Conservation (phyloP, 805 yeast genomes). For the Myxozyma sirexii region DNA sequence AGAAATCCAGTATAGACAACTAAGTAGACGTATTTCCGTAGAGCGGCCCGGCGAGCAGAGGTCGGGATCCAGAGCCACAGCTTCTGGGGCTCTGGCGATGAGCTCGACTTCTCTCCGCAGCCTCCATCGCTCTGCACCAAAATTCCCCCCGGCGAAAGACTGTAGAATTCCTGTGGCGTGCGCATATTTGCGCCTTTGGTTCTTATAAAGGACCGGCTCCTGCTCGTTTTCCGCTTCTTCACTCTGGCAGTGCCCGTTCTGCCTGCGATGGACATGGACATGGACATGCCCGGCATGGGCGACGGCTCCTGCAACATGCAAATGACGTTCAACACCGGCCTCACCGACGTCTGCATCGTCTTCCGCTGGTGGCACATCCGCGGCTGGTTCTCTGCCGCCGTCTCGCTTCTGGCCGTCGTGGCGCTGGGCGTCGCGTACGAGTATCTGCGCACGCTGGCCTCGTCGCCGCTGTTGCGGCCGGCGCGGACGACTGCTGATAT, state of each 20-base stretch:
- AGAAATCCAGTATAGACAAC: no score
- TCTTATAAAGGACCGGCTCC: neutral
- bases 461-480: neutral
- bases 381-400: slow-evolving; percentile 52
- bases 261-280: neutral
- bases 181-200: slow-evolving; percentile 3
- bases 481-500: neutral
- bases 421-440: slow-evolving; percentile 62
- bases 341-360: slow-evolving; percentile 69
- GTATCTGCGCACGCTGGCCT: slow-evolving; percentile 45
- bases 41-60: no score
- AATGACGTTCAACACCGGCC: slow-evolving; percentile 80
- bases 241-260: neutral
- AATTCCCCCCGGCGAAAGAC: neutral
- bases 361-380: slow-evolving; percentile 80
- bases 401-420: slow-evolving; percentile 55
- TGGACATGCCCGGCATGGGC: slow-evolving; percentile 4
- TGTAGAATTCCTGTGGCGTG: no score
- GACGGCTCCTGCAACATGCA: slow-evolving; percentile 18
- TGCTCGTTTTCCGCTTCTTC: neutral
- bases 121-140: neutral
- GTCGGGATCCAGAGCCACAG: neutral
- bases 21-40: no score
- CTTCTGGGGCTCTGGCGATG: neutral
- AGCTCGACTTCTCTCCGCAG: neutral